phyloP scores from a whole-genome alignment of 805 yeast species.

The Isabelozyma rhagii region DNA sequence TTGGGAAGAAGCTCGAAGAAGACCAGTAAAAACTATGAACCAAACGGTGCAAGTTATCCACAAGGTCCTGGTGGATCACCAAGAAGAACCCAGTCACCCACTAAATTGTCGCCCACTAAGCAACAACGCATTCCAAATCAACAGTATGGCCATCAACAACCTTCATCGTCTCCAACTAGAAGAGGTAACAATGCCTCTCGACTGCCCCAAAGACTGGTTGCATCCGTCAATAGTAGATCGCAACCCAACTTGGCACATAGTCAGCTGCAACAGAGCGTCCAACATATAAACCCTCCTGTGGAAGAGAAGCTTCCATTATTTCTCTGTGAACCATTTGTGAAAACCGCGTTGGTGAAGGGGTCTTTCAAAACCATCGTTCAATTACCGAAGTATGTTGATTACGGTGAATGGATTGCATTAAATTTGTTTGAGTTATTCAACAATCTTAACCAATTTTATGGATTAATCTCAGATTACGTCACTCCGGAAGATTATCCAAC shows the following conservation, averaged over 20 bases:
- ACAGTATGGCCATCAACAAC: slow-evolving; percentile 1
- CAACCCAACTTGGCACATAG: neutral
- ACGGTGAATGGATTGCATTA: slow-evolving; percentile 93
- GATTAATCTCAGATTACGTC: slow-evolving; percentile 85
- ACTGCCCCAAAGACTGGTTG: neutral
- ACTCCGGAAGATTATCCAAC: slow-evolving; percentile 87
- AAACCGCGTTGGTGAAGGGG: slow-evolving; percentile 93
- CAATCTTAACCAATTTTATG: slow-evolving; percentile 82
- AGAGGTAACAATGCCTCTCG: neutral
- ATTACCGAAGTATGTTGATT: slow-evolving; percentile 90
- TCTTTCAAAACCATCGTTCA: slow-evolving; percentile 94
- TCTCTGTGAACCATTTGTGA: slow-evolving; percentile 87
- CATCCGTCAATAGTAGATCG: neutral
- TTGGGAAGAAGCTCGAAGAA: slow-evolving; percentile 45
- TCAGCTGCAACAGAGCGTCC: slow-evolving; percentile 7
- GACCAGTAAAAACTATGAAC: slow-evolving; percentile 36
- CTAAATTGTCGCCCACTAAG: slow-evolving; percentile 42
- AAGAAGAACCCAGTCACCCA: slow-evolving; percentile 33
- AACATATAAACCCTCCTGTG: slow-evolving; percentile 14
- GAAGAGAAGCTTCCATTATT: slow-evolving; percentile 53
- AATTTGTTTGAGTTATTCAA: slow-evolving; percentile 88
- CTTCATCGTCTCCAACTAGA: neutral
- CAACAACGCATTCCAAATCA: slow-evolving; percentile 13
- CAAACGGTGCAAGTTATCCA: slow-evolving; percentile 26
- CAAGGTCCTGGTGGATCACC: slow-evolving; percentile 33